Evolutionary conservation across 208 protist species (phyloP).

Genomic region (Trypanosoma scelopori): DNA sequence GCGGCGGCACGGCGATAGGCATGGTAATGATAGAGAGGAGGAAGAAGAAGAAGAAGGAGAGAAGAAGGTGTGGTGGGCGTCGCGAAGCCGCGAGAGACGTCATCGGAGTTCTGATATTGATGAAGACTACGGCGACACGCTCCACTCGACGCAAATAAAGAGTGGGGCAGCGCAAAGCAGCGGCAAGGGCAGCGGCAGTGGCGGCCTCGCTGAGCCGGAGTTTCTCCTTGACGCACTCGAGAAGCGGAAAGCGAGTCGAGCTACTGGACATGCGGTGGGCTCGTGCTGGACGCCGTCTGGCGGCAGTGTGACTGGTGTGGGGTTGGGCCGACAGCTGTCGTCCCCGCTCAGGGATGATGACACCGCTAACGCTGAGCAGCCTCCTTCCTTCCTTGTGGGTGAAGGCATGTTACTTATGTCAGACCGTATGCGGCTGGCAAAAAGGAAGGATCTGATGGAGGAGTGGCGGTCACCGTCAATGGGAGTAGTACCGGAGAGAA

Average conservation of each 20-base stretch:
- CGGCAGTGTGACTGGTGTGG: conserved; percentile 1
- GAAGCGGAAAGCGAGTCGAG: background rate
- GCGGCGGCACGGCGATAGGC: background rate
- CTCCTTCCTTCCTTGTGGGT: conserved; percentile 18
- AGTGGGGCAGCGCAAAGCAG: background rate
- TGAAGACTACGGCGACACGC: conserved; percentile 8
- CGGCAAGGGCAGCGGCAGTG: background rate
- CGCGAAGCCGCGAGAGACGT: conserved; percentile 3
- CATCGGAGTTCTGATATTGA: background rate
- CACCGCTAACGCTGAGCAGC: background rate
- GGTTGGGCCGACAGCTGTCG: background rate
- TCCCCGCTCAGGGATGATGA: background rate
- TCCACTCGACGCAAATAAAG: background rate
- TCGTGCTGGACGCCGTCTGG: conserved; percentile 18
- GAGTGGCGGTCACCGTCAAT: background rate
- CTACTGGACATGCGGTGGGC: conserved; percentile 5
- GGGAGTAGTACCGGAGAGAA: background rate
- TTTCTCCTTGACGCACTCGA: conserved; percentile 18
- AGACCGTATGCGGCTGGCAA: conserved; percentile 15
- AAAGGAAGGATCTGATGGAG: background rate
- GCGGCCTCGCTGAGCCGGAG: conserved; percentile 16
- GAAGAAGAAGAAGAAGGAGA: too few relatives aligned
- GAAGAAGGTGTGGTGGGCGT: too few relatives aligned
- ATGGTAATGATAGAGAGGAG: background rate
- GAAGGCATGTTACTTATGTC: conserved; percentile 22